These are phyloP conservation scores for Brassica cretica DNA, from an alignment of 345 rosid species.

Conservation along the genomic window DNA sequence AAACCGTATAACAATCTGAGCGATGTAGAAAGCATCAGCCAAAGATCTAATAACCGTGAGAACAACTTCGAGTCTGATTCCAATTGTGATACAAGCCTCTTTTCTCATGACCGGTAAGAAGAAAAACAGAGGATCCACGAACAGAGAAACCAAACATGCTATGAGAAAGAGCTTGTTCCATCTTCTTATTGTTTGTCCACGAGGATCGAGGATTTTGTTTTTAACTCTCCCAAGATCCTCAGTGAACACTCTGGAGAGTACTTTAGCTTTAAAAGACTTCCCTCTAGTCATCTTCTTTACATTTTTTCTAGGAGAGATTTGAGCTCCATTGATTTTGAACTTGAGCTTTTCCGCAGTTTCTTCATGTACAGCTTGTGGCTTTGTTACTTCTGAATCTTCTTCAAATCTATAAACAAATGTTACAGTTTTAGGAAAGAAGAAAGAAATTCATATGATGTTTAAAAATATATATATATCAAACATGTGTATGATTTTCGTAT, in stretches of 20 bases:
- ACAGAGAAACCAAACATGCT: conserved; percentile 71
- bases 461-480: no score
- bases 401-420: conserved; percentile 44
- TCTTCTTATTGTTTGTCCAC: conserved; percentile 54
- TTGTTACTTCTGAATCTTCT: conserved; percentile 56
- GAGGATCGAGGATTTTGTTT: conserved; percentile 73
- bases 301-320: conserved; percentile 36
- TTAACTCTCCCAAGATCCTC: conserved; percentile 68
- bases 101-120: conserved; percentile 58
- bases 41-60: conserved; percentile 67
- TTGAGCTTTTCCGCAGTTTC: conserved; percentile 44
- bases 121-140: conserved; percentile 81
- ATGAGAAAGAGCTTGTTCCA: conserved; percentile 79
- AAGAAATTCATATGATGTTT: background rate
- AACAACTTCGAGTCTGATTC: conserved; percentile 52
- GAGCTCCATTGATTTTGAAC: conserved; percentile 54
- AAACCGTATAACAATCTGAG: conserved; percentile 69
- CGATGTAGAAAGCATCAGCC: conserved; percentile 68
- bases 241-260: conserved; percentile 70
- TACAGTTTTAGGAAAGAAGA: background rate
- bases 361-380: conserved; percentile 44
- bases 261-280: conserved; percentile 66
- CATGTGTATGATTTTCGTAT: no score
- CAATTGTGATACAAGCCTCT: conserved; percentile 62
- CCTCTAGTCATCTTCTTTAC: conserved; percentile 36